A percentile compares a stretch with the other conserved stretches of the same genome.
These are phyloP conservation scores for Umbelopsis sp. DNA, from an alignment of 192 early-diverging fungal species.

Conservation along the genomic window DNA sequence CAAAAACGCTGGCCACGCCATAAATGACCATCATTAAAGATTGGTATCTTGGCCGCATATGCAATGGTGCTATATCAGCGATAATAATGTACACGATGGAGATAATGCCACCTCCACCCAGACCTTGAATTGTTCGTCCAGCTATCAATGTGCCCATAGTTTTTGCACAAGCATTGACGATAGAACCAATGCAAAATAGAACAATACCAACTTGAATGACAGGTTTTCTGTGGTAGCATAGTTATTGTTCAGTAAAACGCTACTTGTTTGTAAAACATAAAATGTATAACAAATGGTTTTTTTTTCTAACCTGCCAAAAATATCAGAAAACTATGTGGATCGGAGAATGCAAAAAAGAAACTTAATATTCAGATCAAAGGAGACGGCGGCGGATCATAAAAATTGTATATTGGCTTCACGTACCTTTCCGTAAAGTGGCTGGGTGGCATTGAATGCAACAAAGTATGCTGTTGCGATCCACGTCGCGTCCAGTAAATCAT, in stretches of 20 bases:
- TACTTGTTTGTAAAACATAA: too few relatives aligned
- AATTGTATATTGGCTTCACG: neutral
- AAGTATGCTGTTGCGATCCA: conserved; percentile 43
- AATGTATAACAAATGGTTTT: neutral
- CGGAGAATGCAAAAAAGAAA: too few relatives aligned
- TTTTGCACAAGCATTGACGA: conserved; percentile 55
- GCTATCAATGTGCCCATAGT: conserved; percentile 70
- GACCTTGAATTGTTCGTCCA: conserved; percentile 61
- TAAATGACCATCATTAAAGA: conserved; percentile 61
- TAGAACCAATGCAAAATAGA: conserved; percentile 50
- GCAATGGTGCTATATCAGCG: conserved; percentile 69
- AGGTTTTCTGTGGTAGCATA: conserved; percentile 17
- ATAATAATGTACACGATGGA: conserved; percentile 67
- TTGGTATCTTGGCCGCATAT: conserved; percentile 68
- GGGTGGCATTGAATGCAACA: conserved; percentile 34
- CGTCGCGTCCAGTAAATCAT: conserved; percentile 26
- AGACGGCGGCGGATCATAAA: neutral
- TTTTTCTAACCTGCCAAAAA: conserved; percentile 33
- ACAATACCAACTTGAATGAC: conserved; percentile 32
- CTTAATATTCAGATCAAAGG: neutral
- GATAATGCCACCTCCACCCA: conserved; percentile 71
- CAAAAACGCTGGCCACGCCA: conserved; percentile 64
- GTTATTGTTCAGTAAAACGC: too few relatives aligned
- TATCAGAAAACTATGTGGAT: conserved; percentile 34
- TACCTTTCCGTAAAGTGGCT: conserved; percentile 37